Evolutionary conservation across 495 filamentous ascomycete species (phyloP), one percentile per base, ranked within the genome.

Genomic region (Tuber aestivum): DNA sequence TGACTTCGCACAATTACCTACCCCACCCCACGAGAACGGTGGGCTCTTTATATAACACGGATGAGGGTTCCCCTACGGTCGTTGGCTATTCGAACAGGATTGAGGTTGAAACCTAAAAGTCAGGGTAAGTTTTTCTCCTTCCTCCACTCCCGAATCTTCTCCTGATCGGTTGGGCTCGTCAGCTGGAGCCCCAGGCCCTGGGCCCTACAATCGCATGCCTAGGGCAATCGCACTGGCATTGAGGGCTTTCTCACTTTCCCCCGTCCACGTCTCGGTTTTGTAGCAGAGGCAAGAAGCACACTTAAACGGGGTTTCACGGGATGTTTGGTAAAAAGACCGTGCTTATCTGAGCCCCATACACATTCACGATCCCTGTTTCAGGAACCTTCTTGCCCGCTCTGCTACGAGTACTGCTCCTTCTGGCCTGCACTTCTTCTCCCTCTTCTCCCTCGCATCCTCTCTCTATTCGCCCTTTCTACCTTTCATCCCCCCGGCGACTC

Each of bases 401-500:
- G 50, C 50, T 27, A 5, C 50, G 23, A 32, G 69, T 27, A 65
- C 56, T 75, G 37, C 42, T 21, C 20, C 32, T 23, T 37, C 44
- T 68, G 21, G 16, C 74, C 56, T 3, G 32, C 48, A 5, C 65
- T 32, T 70, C 32, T 21, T 27, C 16, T 16, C 27, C 71, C 45
- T 37, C 44, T 18, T 44, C 35, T 56, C 40, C 40, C 20, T 76
- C 65, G 35, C 8, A 35, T 50, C n/a, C 20, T 38, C 21, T 35
- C 20, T 38, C 21, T 44, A 0, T n/a, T 44, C 44, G 21, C 42
- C 44, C 32, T 48, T n/a, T 18, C 27, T 70, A 9, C 61, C 41
- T 27, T 20, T 27, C 71, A 4, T 14, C 16, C 65, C 41, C 56
- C 77, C 80, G 56, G 75, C 35, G 21, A n/a, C 41, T 74, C 50